Conservation (phyloP, 257 asterid species). For the Solanum appendiculatum region DNA sequence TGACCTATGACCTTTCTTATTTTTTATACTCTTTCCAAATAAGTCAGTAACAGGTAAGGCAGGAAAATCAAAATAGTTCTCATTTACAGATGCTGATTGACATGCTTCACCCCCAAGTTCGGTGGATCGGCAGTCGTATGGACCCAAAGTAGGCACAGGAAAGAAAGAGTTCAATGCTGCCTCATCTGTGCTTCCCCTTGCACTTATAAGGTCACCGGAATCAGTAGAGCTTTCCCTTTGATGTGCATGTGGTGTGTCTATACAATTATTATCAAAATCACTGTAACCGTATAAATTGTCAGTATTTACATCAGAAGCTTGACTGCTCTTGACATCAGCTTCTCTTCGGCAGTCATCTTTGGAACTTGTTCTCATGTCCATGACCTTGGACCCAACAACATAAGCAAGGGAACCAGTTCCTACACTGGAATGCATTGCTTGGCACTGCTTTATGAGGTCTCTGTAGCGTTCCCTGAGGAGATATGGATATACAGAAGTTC, state of each 20-base stretch:
- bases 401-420: conserved; percentile 98
- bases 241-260: conserved; percentile 31
- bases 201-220: conserved; percentile 61
- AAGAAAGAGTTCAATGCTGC: conserved; percentile 62
- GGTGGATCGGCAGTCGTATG: conserved; percentile 34
- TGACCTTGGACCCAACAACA: conserved; percentile 89
- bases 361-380: conserved; percentile 93
- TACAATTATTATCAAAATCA: conserved; percentile 31
- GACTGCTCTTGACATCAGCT: conserved; percentile 36
- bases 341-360: conserved; percentile 53
- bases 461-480: conserved; percentile 70
- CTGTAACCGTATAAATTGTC: conserved; percentile 23
- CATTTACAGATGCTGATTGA: conserved; percentile 32
- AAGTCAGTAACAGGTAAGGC: conserved; percentile 73
- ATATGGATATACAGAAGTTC: not conserved
- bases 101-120: conserved; percentile 28
- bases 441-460: conserved; percentile 83
- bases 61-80: conserved; percentile 71
- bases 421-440: conserved; percentile 86
- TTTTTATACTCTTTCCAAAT: conserved; percentile 47
- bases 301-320: conserved; percentile 31
- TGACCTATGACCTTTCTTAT: conserved; percentile 36
- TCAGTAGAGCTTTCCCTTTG: conserved; percentile 47
- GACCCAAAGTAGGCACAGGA: conserved; percentile 41
- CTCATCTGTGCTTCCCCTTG: conserved; percentile 45